These are phyloP conservation scores for Zalaria obscura DNA, from an alignment of 2,329 filamentous ascomycete species.

Conservation along the genomic window DNA sequence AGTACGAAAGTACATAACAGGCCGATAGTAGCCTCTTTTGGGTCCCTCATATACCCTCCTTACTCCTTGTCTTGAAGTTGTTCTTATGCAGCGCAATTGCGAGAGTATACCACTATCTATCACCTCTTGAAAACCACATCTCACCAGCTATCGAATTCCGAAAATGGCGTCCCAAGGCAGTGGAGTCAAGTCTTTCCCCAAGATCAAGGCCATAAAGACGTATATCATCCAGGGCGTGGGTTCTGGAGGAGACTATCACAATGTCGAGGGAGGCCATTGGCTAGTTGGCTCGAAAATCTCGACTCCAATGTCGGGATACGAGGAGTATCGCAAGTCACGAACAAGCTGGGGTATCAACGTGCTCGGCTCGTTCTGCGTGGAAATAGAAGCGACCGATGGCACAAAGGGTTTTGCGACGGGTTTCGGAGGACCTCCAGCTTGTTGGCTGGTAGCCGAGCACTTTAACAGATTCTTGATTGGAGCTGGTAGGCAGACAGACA, in stretches of 20 bases:
- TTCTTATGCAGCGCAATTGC: no score
- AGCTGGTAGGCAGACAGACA: slow-evolving; percentile 34
- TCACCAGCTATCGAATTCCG: neutral
- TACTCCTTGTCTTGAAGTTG: no score
- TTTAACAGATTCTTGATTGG: slow-evolving; percentile 86
- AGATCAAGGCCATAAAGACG: slow-evolving; percentile 60
- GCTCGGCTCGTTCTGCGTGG: slow-evolving; percentile 78
- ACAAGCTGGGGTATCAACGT: slow-evolving; percentile 96
- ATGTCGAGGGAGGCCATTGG: slow-evolving; percentile 64
- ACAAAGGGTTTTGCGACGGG: slow-evolving; percentile 91
- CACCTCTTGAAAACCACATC: no score
- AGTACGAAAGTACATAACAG: no score
- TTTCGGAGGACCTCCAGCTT: slow-evolving; percentile 84
- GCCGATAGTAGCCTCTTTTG: no score
- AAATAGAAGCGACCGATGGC: slow-evolving; percentile 78
- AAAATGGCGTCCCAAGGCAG: slow-evolving; percentile 13
- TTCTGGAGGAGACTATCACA: slow-evolving; percentile 74
- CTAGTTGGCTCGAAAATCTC: slow-evolving; percentile 85
- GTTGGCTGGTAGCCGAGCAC: slow-evolving; percentile 87
- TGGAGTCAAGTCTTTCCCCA: slow-evolving; percentile 48
- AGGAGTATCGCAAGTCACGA: slow-evolving; percentile 72
- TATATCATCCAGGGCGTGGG: slow-evolving; percentile 54
- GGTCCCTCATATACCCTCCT: no score
- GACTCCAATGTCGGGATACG: slow-evolving; percentile 81
- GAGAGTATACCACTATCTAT: no score